Percentiles rank a stretch among this genome's conserved stretches.
Conservation (phyloP, 768 basidiomycete species). For the Tephrocybe sp. region DNA sequence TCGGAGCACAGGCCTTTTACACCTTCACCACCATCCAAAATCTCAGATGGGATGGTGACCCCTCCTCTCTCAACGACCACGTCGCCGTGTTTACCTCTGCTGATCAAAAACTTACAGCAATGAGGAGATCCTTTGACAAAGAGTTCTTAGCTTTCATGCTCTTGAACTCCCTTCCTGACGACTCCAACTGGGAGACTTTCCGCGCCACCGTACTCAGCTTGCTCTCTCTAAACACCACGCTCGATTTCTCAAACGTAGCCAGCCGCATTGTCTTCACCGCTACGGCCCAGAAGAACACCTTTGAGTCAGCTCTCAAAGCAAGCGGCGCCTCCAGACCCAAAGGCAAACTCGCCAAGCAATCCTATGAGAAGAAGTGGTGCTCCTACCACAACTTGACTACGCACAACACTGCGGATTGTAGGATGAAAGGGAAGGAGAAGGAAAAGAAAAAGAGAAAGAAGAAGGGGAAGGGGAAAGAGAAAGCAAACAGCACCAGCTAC, state of each 20-base stretch:
- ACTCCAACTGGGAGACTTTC: background rate
- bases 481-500: no score
- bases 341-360: no score
- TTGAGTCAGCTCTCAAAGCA: no score
- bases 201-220: background rate
- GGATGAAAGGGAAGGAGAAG: no score
- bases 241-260: background rate
- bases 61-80: background rate
- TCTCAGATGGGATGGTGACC: background rate
- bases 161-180: background rate
- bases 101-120: background rate
- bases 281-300: no score
- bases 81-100: background rate
- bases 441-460: no score
- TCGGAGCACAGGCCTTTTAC: no score
- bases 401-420: background rate
- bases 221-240: background rate
- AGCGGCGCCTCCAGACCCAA: no score
- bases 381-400: background rate
- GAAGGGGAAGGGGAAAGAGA: no score
- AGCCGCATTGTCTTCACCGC: background rate
- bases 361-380: no score
- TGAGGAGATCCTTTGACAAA: background rate
- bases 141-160: background rate
- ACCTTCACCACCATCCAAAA: background rate